Base-by-base conservation (phyloP, 345 rosid species). In the Luvunga scandens region DNA sequence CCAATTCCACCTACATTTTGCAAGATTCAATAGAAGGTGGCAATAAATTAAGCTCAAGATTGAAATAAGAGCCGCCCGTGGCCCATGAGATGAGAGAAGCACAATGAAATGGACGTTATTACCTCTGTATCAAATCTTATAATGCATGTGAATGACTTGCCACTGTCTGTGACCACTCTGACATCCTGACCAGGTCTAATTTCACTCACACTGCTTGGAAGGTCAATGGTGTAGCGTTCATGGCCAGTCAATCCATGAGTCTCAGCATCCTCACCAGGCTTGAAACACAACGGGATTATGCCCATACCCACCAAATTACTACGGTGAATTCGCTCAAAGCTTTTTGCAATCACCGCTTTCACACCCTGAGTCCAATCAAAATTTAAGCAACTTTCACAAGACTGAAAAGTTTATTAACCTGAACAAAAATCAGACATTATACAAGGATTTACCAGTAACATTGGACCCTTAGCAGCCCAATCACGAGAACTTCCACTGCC, bases 381-480 rank as follows among this genome's bases (percentile, higher is more conserved):
- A 60, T 61, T 68, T 19, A 73, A 50, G 57, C 9, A 53, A 38
- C 33, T 31, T 75, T 4, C 22, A 18, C 36, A 33, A 45, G 50
- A 45, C 16, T 42, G 48, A 42, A 42, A 45, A 45, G 4, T 45
- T 45, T 45, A 45, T 45, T 45, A 75, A 66, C 5, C 22, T 9
- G 2, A 75, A 77, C 4, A 45, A 21, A 74, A 74, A 71, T 53
- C 48, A 42, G 57, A 38, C n/a, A 21, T 19, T 36, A 21, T 18
- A 19, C 69, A 66, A 68, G 42, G 75, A 62, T 79, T 30, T 84
- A 94, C 97, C 94, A 91, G 89, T 77, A 92, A 87, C 92, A 86
- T 91, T 50, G 98, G 97, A 80, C 98, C 98, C 92, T 94, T 94
- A 39, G 98, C 98, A 82, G 98, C 98, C 98, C 98, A 94, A 79